phyloP scores from a whole-genome alignment of 164 flowering plant genomes.

The Vitis rupestris region DNA sequence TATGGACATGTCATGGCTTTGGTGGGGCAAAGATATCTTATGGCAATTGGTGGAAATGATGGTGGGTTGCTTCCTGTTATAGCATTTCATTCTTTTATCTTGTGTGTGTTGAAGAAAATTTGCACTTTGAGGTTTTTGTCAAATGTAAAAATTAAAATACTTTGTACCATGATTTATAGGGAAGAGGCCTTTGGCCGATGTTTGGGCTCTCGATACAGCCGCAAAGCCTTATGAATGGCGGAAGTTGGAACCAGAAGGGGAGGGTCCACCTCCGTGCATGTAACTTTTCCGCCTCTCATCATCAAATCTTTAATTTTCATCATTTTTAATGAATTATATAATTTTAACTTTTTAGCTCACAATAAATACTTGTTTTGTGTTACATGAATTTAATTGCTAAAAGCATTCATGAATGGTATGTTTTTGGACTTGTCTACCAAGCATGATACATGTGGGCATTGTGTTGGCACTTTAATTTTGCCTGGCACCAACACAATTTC shows the following conservation, averaged over 20 bases:
- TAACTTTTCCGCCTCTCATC: constrained; percentile 28
- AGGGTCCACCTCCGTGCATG: constrained; percentile 99
- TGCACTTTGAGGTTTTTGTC: constrained; percentile 1
- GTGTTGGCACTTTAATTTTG: too few relatives aligned
- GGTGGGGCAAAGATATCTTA: constrained; percentile 97
- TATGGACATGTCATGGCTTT: constrained; percentile 99
- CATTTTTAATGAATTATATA: too few relatives aligned
- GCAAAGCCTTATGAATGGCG: constrained; percentile 99
- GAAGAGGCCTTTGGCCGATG: constrained; percentile 97
- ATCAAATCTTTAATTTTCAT: not conserved
- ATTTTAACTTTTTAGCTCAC: too few relatives aligned
- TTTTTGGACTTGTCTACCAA: too few relatives aligned
- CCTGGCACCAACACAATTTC: too few relatives aligned
- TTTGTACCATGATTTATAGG: constrained; percentile 43
- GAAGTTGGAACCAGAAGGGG: constrained; percentile 99
- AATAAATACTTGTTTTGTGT: too few relatives aligned
- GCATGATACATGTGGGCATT: too few relatives aligned
- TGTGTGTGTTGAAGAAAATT: not conserved
- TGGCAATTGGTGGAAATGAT: constrained; percentile 99
- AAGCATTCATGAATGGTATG: too few relatives aligned
- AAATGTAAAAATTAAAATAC: constrained; percentile 8
- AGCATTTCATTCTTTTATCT: not conserved
- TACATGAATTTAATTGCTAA: too few relatives aligned
- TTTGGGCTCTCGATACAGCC: constrained; percentile 99
- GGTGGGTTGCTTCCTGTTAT: constrained; percentile 40